A percentile compares a stretch with the other conserved stretches of the same genome.
Conservation (phyloP, 768 basidiomycete genomes). For the Amanita polypyramis region DNA sequence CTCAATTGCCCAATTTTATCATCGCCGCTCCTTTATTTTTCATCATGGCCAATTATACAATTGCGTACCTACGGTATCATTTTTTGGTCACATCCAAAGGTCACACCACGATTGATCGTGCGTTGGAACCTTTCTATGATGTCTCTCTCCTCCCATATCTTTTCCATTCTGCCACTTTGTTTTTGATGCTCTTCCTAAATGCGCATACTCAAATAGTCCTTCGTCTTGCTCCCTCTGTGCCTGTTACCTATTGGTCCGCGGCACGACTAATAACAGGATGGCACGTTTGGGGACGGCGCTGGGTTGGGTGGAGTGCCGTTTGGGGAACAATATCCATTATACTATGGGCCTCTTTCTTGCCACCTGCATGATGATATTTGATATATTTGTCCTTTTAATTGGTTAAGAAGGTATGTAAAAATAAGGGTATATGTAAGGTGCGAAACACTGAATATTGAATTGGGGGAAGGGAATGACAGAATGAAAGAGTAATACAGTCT, state of each 20-base stretch:
- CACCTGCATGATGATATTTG: slow-evolving; percentile 57
- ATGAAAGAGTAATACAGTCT: too few relatives aligned
- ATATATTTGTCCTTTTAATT: not conserved
- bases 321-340: slow-evolving; percentile 68
- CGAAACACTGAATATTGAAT: too few relatives aligned
- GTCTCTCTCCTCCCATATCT: slow-evolving; percentile 54
- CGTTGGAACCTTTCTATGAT: slow-evolving; percentile 5
- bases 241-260: slow-evolving; percentile 81
- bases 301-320: slow-evolving; percentile 69
- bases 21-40: slow-evolving; percentile 63
- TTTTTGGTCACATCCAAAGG: not conserved
- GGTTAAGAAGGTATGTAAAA: not conserved
- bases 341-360: slow-evolving; percentile 79
- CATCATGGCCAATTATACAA: slow-evolving; percentile 31
- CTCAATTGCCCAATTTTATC: slow-evolving; percentile 84
- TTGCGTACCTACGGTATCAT: slow-evolving; percentile 14
- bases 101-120: not conserved
- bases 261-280: slow-evolving; percentile 48
- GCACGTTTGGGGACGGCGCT: slow-evolving; percentile 39
- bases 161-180: slow-evolving; percentile 57
- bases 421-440: not conserved
- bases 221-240: slow-evolving; percentile 66
- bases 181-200: slow-evolving; percentile 57
- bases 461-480: too few relatives aligned
- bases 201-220: slow-evolving; percentile 86